Evolutionary conservation across 352 stramenopile genomes (phyloP), one percentile per base, ranked within the genome.

Genomic region (Pythium pectinolyticum): DNA sequence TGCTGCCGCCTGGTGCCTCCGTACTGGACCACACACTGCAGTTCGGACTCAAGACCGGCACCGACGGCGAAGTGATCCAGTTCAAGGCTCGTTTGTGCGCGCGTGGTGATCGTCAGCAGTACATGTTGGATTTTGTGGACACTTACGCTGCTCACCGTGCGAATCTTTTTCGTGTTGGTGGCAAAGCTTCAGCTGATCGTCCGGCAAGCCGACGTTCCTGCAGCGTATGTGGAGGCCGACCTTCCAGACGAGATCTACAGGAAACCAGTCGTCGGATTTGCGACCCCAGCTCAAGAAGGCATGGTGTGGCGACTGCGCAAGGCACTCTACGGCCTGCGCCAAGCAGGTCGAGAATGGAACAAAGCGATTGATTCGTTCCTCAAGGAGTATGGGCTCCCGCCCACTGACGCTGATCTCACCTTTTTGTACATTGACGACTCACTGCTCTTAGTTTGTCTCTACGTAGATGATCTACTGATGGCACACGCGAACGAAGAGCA

Each of bases 391-490:
- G 37, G 49, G 20, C 15, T 70, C 43, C 32, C 47, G 9, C 17
- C 45, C 54, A 56, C 45, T 1, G 28, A 4, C 17, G 39, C 14
- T 37, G 69, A 76, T 40, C 9, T 59, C 6, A 70, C 60, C 30
- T 24, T 73, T 12, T 73, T 54, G 34, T 20, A 55, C n/a, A 68
- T 58, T n/a, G n/a, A n/a, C n/a, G n/a, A n/a, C n/a, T n/a, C n/a
- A 0, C 28, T 72, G 9, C 56, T 71, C 20, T 45, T 78, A 20
- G 40, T 75, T 20, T 50, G 63, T 17, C 27, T 74, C 1, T 72
- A 77, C n/a, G 59, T 74, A 17, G 70, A 77, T 40, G 70, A 74
- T 31, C 65, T 72, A 0, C 22, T 77, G 10, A 51, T 67, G 8
- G 56, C 56, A 10, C 31, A 40, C 25, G 17, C 27, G 5, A 14